These are phyloP conservation scores for Xerocomus spinulosus DNA, from an alignment of 768 basidiomycete genomes.

Conservation along the genomic window DNA sequence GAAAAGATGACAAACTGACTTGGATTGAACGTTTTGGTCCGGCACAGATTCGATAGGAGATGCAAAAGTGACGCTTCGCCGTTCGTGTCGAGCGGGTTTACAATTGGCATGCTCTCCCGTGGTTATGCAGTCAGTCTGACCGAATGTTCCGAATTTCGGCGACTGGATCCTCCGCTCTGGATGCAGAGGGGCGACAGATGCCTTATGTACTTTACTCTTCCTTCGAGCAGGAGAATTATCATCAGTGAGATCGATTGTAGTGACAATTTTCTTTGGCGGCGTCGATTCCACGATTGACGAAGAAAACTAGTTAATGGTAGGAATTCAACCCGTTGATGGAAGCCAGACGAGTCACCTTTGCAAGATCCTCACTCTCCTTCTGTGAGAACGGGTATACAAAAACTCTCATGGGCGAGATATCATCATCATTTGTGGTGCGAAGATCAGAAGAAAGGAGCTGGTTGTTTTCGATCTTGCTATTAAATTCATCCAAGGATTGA, in stretches of 20 bases:
- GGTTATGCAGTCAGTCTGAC: neutral
- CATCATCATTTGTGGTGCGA: neutral
- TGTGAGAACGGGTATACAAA: conserved; percentile 1
- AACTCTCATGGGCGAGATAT: neutral
- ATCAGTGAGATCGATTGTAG: conserved; percentile 46
- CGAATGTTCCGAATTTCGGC: neutral
- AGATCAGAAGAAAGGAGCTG: neutral
- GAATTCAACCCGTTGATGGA: neutral
- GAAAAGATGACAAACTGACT: conserved; percentile 6
- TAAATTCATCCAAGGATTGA: neutral
- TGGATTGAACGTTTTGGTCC: conserved; percentile 3
- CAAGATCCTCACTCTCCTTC: conserved; percentile 1
- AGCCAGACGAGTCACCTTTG: conserved; percentile 10
- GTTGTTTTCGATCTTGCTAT: conserved; percentile 3
- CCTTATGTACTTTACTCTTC: neutral
- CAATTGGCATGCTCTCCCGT: neutral
- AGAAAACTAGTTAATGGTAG: conserved; percentile 12
- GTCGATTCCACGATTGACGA: conserved; percentile 7
- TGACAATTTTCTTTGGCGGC: conserved; percentile 25
- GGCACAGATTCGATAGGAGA: conserved; percentile 21
- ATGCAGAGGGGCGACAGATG: neutral
- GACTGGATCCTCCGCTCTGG: neutral
- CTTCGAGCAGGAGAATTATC: conserved; percentile 24
- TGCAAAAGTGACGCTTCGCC: conserved; percentile 28
- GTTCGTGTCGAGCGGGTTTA: conserved; percentile 7